These are phyloP conservation scores for Collybia sp. DNA, from an alignment of 768 basidiomycete genomes.

Conservation along the genomic window DNA sequence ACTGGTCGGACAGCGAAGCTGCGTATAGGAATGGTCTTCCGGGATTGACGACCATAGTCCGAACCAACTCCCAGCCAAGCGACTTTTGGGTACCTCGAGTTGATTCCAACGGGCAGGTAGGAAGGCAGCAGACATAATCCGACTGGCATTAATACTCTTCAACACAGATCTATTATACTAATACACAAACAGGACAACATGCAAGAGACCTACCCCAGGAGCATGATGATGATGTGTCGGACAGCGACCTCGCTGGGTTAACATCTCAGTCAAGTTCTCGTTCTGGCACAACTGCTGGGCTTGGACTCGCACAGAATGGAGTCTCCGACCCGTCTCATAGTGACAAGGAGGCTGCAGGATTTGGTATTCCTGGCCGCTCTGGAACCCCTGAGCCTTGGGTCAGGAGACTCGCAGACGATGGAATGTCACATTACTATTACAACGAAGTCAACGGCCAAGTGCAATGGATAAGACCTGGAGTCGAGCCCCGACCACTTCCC, in stretches of 20 bases:
- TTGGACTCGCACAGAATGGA: slow-evolving; percentile 39
- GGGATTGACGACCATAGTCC: slow-evolving; percentile 22
- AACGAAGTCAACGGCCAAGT: slow-evolving; percentile 67
- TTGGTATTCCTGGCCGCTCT: slow-evolving; percentile 54
- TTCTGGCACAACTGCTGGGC: slow-evolving; percentile 46
- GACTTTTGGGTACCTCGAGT: slow-evolving; percentile 94
- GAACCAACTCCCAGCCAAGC: slow-evolving; percentile 41
- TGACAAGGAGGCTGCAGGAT: slow-evolving; percentile 42
- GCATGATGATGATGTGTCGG: slow-evolving; percentile 58
- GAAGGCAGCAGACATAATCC: not conserved
- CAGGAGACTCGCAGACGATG: slow-evolving; percentile 76
- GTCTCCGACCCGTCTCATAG: slow-evolving; percentile 29
- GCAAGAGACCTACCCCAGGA: slow-evolving; percentile 83
- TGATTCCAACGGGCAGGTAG: slow-evolving; percentile 79
- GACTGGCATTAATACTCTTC: not conserved
- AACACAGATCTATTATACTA: slow-evolving; percentile 87
- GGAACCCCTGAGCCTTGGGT: slow-evolving; percentile 82
- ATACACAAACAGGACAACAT: slow-evolving; percentile 80
- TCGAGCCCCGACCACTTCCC: slow-evolving; percentile 4
- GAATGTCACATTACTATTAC: slow-evolving; percentile 72
- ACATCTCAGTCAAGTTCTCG: slow-evolving; percentile 56
- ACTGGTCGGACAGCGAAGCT: slow-evolving; percentile 53
- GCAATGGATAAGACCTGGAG: slow-evolving; percentile 66
- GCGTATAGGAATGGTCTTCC: slow-evolving; percentile 28
- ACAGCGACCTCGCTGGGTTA: slow-evolving; percentile 57